A percentile compares a stretch with the other conserved stretches of the same genome.
Conservation (phyloP, 192 early-diverging fungal genomes). For the Podila horticola region DNA sequence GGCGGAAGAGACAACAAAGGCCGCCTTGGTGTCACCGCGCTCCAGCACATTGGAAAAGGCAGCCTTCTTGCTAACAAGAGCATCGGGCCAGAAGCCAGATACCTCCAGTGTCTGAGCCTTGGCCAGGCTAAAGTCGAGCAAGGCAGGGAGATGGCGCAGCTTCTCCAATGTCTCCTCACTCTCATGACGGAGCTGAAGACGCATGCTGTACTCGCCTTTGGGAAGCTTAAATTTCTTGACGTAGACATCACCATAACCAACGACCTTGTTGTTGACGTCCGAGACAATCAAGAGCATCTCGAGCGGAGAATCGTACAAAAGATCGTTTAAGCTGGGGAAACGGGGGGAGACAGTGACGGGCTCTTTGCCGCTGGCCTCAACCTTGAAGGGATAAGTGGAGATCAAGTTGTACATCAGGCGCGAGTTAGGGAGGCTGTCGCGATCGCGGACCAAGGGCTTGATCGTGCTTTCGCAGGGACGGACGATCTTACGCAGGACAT, state of each 20-base stretch:
- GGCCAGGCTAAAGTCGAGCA: slow-evolving; percentile 73
- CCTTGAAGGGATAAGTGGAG: slow-evolving; percentile 78
- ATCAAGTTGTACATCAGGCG: slow-evolving; percentile 76
- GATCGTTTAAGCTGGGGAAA: slow-evolving; percentile 68
- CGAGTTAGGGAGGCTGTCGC: slow-evolving; percentile 80
- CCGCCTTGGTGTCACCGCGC: slow-evolving; percentile 60
- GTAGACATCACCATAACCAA: slow-evolving; percentile 80
- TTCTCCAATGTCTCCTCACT: slow-evolving; percentile 78
- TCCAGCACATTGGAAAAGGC: slow-evolving; percentile 60
- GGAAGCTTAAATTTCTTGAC: slow-evolving; percentile 73
- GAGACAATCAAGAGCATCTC: slow-evolving; percentile 79
- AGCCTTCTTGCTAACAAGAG: slow-evolving; percentile 53
- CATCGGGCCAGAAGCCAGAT: slow-evolving; percentile 66
- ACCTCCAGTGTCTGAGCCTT: slow-evolving; percentile 64
- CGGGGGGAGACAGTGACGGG: slow-evolving; percentile 63
- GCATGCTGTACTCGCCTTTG: slow-evolving; percentile 88
- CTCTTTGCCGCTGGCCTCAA: slow-evolving; percentile 62
- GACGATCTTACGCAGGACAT: slow-evolving; percentile 71
- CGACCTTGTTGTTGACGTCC: slow-evolving; percentile 81
- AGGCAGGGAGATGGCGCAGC: slow-evolving; percentile 67
- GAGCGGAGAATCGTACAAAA: slow-evolving; percentile 84
- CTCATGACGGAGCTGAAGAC: slow-evolving; percentile 80
- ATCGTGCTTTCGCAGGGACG: slow-evolving; percentile 73
- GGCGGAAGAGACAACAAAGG: slow-evolving; percentile 65
- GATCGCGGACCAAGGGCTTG: slow-evolving; percentile 69